phyloP scores from a whole-genome alignment of 176 grass and related monocot species.

The Triticum urartu region DNA sequence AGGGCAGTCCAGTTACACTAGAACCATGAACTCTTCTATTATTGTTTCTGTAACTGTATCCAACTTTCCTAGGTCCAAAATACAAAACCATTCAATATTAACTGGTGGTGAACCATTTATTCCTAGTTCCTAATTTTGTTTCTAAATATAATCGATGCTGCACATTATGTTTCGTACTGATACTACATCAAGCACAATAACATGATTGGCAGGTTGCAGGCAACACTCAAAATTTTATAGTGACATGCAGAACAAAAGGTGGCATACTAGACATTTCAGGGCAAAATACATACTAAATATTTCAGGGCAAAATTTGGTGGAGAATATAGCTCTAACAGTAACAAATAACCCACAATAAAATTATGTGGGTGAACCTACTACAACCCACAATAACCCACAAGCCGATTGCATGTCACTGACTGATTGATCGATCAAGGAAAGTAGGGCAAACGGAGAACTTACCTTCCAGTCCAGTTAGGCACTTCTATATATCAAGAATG shows the following conservation, averaged over 20 bases:
- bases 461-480: conserved; percentile 53
- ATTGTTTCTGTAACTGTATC: neutral
- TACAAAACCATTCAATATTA: neutral
- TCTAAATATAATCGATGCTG: neutral
- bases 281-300: neutral
- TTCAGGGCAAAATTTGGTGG: neutral
- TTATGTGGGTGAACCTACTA: neutral
- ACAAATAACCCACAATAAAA: neutral
- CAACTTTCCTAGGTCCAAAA: neutral
- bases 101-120: neutral
- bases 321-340: neutral
- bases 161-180: neutral
- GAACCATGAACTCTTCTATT: neutral
- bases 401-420: conserved; percentile 2
- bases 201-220: neutral
- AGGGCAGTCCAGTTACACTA: neutral
- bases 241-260: neutral
- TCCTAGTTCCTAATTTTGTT: neutral
- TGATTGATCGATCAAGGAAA: conserved; percentile 14
- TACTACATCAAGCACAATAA: neutral
- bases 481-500: conserved; percentile 48
- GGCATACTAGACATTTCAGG: neutral
- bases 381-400: neutral
- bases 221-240: neutral
- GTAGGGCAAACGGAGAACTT: conserved; percentile 37